Conservation (phyloP, 2,329 filamentous ascomycete genomes). For the Sordariomycetes sp. region DNA sequence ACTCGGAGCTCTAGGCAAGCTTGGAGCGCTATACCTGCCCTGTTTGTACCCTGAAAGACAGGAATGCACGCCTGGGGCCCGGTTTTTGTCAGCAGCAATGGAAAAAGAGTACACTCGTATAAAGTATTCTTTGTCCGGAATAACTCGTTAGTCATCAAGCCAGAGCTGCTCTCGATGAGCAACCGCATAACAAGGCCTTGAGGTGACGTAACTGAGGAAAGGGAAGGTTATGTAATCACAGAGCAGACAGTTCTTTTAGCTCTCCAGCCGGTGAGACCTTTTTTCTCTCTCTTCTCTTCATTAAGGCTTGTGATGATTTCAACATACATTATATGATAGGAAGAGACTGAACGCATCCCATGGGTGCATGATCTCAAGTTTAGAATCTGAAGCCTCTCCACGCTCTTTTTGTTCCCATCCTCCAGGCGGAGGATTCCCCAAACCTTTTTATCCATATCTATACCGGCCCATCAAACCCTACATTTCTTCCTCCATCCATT, state of each 20-base stretch:
- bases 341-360: constrained; percentile 53
- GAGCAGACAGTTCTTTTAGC: neutral
- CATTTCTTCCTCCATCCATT: too few relatives aligned
- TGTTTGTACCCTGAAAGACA: neutral
- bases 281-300: constrained; percentile 17
- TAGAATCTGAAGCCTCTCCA: constrained; percentile 46
- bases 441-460: neutral
- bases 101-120: neutral
- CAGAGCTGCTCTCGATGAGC: neutral
- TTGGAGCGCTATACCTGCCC: neutral
- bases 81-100: neutral
- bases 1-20: neutral
- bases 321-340: constrained; percentile 50
- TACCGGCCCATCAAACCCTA: too few relatives aligned
- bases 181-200: neutral
- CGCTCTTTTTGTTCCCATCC: neutral
- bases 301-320: constrained; percentile 48
- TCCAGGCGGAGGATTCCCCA: neutral
- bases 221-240: neutral
- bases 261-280: constrained; percentile 5
- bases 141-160: neutral
- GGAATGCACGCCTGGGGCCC: neutral
- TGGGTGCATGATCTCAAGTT: constrained; percentile 50
- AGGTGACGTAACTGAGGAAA: neutral
- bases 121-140: neutral